Evolutionary conservation across 1,284 basidiomycete species (phyloP).

Genomic region (Polyporus tsugae): DNA sequence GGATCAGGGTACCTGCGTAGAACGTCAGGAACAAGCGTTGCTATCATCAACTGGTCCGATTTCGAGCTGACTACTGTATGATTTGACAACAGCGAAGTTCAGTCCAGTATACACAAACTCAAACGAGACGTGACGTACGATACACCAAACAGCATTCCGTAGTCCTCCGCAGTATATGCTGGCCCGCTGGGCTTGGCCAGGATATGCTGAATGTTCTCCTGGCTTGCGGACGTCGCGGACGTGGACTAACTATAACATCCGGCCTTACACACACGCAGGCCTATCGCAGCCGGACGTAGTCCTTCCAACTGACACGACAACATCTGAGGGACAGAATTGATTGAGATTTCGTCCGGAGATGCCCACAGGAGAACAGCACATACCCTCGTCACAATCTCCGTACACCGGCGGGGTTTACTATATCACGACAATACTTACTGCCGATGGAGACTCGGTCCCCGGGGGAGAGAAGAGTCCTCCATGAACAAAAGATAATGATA

Average conservation of each 20-base stretch:
- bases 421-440: neutral
- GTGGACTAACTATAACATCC: neutral
- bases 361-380: neutral
- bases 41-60: neutral
- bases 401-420: neutral
- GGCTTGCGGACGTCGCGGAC: neutral
- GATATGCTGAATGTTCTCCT: neutral
- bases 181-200: neutral
- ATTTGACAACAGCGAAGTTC: neutral
- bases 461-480: neutral
- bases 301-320: neutral
- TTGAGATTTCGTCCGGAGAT: neutral
- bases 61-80: neutral
- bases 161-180: neutral
- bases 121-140: conserved; percentile 1
- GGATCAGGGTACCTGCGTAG: neutral
- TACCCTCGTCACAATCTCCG: neutral
- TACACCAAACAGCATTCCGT: neutral
- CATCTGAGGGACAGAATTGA: neutral
- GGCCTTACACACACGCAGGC: neutral
- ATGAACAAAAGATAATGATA: neutral
- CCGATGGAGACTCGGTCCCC: neutral
- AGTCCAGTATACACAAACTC: neutral
- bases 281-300: neutral
- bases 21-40: neutral